These are phyloP conservation scores for Jaltomata sinuosa DNA, from an alignment of 257 asterid genomes.

Conservation along the genomic window DNA sequence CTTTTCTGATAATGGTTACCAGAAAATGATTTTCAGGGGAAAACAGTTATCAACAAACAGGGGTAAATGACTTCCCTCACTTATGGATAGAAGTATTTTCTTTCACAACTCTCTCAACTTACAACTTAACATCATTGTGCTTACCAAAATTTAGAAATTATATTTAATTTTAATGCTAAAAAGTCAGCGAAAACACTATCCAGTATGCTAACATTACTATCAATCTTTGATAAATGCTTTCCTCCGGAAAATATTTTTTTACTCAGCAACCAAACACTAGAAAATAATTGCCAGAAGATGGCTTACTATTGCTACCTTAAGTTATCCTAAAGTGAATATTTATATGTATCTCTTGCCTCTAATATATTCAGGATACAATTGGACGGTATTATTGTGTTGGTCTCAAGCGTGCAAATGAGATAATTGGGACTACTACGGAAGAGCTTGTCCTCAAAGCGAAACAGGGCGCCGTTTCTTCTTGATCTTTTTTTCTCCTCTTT, in stretches of 20 bases:
- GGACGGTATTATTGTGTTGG: slow-evolving; percentile 84
- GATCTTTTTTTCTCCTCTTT: slow-evolving; percentile 4
- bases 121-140: neutral
- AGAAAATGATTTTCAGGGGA: neutral
- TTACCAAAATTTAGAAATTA: neutral
- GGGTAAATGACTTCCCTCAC: neutral
- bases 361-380: slow-evolving; percentile 45
- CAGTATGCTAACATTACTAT: neutral
- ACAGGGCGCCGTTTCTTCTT: slow-evolving; percentile 37
- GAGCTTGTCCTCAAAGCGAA: slow-evolving; percentile 87
- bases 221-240: neutral
- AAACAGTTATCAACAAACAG: neutral
- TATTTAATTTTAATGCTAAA: neutral
- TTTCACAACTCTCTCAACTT: neutral
- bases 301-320: neutral
- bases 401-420: slow-evolving; percentile 91
- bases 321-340: neutral
- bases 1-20: neutral
- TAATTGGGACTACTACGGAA: slow-evolving; percentile 92
- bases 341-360: neutral
- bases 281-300: neutral
- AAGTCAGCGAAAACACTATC: neutral
- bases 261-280: neutral
- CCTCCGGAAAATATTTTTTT: neutral
- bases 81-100: neutral